A percentile compares a stretch with the other conserved stretches of the same genome.
phyloP scores from a whole-genome alignment of 306 rosid species.

The Lathyrus sativus region DNA sequence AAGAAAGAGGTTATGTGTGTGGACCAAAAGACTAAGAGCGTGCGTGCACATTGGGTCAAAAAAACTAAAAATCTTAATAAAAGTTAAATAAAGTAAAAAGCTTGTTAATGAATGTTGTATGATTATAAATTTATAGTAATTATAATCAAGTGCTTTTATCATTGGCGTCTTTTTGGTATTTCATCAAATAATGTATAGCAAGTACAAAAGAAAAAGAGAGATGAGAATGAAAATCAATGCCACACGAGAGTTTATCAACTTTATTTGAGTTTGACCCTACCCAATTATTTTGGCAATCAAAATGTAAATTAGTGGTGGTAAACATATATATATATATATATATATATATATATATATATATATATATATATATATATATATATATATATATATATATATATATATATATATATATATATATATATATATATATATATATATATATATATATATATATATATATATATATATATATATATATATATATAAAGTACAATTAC shows the following conservation, averaged over 20 bases:
- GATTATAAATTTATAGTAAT: conserved; percentile 42
- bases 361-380: too few relatives aligned
- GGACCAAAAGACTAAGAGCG: conserved; percentile 29
- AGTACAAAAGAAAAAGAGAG: conserved; percentile 52
- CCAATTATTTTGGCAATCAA: conserved; percentile 46
- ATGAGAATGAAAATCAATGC: conserved; percentile 72
- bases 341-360: too few relatives aligned
- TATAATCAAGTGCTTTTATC: conserved; percentile 43
- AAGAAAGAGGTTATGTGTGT: conserved; percentile 5
- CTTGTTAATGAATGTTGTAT: conserved; percentile 49
- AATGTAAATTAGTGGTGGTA: too few relatives aligned
- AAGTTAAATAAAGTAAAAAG: conserved; percentile 6
- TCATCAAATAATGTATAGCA: conserved; percentile 43
- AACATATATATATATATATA: too few relatives aligned
- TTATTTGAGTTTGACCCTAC: conserved; percentile 48
- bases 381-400: too few relatives aligned
- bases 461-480: too few relatives aligned
- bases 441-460: too few relatives aligned
- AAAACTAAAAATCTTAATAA: neutral
- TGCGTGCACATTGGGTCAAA: conserved; percentile 41
- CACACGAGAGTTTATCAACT: conserved; percentile 55
- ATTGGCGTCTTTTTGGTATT: conserved; percentile 53
- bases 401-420: too few relatives aligned
- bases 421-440: too few relatives aligned
- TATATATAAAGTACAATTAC: conserved; percentile 12